Evolutionary conservation across 148 eudicot species (phyloP), one percentile per base, ranked within the genome.

Genomic region (Rhododendron ferrugineum): DNA sequence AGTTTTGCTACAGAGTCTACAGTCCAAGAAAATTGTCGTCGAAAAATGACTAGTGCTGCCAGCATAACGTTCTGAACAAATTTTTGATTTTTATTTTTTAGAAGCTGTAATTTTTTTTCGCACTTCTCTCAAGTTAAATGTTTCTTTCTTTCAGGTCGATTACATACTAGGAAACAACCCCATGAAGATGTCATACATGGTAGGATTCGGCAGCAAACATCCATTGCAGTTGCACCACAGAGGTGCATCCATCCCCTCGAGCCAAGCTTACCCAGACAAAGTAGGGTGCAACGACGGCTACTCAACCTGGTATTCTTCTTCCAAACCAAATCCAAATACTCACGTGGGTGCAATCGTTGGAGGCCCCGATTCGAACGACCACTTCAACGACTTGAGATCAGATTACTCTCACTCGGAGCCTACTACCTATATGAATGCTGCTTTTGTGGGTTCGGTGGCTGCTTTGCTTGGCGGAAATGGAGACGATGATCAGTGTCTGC

Each of bases 161-260:
- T 97, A 95, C 85, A 94, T 96, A 81, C 89, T 97, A 54, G 99
- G 99, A 82, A 86, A 87, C 86, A 97, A 97, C 85, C 99, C 99
- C 0, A 80, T 88, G 92, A 88, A 90, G 10, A 95, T 95, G 90
- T 91, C 98, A 54, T 96, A 96, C 90, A 94, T 96, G 98, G 99
- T 92, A 44, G 99, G 97, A 1, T 93, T 87, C 79, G 98, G 97
- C 16, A 88, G 68, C 85, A 94, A 91, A 72, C 93, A 89, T 85
- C 97, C 99, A 5, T 81, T 64, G 37, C 93, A 94, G 56, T 5
- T 93, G 11, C 99, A 96, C 89, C 99, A 95, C 73, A 89, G 99
- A 81, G 99, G 96, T n/a, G 88, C 97, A 36, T 96, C 99, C 76
- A 89, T 95, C 30, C 93, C 94, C 23, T 95, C 99, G 7, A 85